These are phyloP conservation scores for Talaromyces sp. DNA, from an alignment of 2,329 filamentous ascomycete genomes.

Conservation along the genomic window DNA sequence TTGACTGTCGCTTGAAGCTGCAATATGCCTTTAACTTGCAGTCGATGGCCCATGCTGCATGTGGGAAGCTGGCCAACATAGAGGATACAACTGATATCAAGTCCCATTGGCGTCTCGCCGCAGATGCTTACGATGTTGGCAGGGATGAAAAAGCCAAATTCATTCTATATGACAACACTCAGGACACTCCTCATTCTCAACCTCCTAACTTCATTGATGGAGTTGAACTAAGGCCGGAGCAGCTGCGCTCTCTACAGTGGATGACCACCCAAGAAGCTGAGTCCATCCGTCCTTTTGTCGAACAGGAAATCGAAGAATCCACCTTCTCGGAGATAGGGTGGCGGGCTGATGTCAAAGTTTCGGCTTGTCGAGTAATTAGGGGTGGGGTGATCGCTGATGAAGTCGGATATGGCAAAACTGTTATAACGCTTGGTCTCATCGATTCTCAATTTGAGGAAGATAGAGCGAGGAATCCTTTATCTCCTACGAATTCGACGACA, in stretches of 20 bases:
- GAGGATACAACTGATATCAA: background rate
- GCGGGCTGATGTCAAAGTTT: constrained; percentile 57
- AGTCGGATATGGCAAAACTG: constrained; percentile 70
- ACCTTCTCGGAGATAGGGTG: constrained; percentile 55
- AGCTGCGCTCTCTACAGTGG: constrained; percentile 61
- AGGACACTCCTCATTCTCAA: constrained; percentile 34
- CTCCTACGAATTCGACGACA: background rate
- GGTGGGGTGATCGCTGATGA: constrained; percentile 67
- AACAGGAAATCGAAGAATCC: constrained; percentile 62
- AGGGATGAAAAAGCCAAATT: background rate
- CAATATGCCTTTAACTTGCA: constrained; percentile 43
- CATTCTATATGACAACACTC: constrained; percentile 46
- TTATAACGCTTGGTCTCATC: constrained; percentile 54
- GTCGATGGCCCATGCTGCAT: constrained; percentile 41
- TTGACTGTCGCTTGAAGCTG: constrained; percentile 37
- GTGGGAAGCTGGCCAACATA: constrained; percentile 27
- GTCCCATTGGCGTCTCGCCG: constrained; percentile 1
- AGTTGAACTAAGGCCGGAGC: constrained; percentile 53
- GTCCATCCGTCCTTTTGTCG: constrained; percentile 44
- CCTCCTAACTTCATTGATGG: constrained; percentile 42
- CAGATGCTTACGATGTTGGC: background rate
- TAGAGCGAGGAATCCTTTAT: background rate
- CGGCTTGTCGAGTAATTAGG: constrained; percentile 42
- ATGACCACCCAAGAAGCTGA: constrained; percentile 59
- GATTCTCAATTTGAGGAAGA: constrained; percentile 2